A percentile compares a stretch with the other conserved stretches of the same genome.
phyloP scores from a whole-genome alignment of 192 early-diverging fungal species.

The Dispira parvispora region DNA sequence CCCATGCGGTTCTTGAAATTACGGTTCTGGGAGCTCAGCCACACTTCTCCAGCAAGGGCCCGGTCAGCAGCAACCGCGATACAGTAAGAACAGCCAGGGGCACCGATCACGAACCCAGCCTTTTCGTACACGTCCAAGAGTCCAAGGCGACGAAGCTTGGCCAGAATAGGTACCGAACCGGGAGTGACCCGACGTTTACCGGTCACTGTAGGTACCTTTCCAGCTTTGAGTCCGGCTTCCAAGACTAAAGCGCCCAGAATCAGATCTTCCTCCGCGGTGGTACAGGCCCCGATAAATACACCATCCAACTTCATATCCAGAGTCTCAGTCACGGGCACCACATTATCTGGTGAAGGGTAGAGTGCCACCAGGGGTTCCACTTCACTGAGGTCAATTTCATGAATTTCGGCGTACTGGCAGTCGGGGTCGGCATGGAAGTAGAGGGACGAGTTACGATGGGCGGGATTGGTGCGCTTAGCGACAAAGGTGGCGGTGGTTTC shows the following conservation, averaged over 20 bases:
- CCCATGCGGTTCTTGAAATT: slow-evolving; percentile 80
- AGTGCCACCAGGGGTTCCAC: slow-evolving; percentile 51
- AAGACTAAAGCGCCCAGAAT: slow-evolving; percentile 60
- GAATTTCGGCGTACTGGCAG: slow-evolving; percentile 64
- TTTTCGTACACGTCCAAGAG: slow-evolving; percentile 55
- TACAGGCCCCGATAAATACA: slow-evolving; percentile 68
- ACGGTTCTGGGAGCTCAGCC: slow-evolving; percentile 71
- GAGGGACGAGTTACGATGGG: slow-evolving; percentile 45
- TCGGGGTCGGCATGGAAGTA: slow-evolving; percentile 59
- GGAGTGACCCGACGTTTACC: slow-evolving; percentile 62
- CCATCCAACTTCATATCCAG: slow-evolving; percentile 53
- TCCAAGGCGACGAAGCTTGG: slow-evolving; percentile 58
- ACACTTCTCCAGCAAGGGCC: slow-evolving; percentile 61
- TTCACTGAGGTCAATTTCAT: slow-evolving; percentile 50
- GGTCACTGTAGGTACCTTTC: slow-evolving; percentile 34
- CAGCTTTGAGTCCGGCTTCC: slow-evolving; percentile 54
- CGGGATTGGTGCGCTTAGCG: slow-evolving; percentile 51
- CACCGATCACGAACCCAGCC: slow-evolving; percentile 55
- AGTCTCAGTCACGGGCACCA: slow-evolving; percentile 38
- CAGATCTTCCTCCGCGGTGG: slow-evolving; percentile 67
- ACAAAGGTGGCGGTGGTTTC: slow-evolving; percentile 56
- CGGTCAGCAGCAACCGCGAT: slow-evolving; percentile 61
- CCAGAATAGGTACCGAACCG: slow-evolving; percentile 58
- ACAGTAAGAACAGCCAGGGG: slow-evolving; percentile 69
- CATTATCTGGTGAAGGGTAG: slow-evolving; percentile 62